phyloP scores from a whole-genome alignment of 345 rosid genomes.

The Gossypium anomalum region DNA sequence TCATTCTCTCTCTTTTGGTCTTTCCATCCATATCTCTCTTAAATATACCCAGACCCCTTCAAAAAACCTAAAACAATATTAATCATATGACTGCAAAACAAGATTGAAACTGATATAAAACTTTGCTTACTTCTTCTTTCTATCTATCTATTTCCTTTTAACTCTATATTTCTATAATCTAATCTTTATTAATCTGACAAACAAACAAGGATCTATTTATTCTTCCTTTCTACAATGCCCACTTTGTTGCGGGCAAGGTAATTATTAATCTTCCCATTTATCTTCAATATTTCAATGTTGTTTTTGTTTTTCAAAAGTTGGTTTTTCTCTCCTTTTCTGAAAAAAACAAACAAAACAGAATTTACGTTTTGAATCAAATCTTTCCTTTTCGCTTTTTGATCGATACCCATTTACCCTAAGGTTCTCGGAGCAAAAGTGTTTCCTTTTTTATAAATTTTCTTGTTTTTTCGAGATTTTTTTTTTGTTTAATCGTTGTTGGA shows the following conservation, averaged over 20 bases:
- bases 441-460: not conserved
- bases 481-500: not conserved
- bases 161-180: not conserved
- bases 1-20: not conserved
- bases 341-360: not conserved
- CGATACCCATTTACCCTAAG: constrained; percentile 32
- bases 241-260: constrained; percentile 42
- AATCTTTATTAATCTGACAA: constrained; percentile 7
- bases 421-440: constrained; percentile 14
- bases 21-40: not conserved
- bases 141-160: not conserved
- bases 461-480: not conserved
- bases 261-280: constrained; percentile 15
- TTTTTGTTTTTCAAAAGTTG: not conserved
- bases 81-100: no score
- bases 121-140: not conserved
- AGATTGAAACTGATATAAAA: not conserved
- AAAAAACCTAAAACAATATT: no score
- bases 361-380: constrained; percentile 21
- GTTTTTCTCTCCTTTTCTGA: not conserved
- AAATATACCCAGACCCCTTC: not conserved
- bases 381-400: constrained; percentile 28
- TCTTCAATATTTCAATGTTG: not conserved
- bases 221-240: constrained; percentile 37
- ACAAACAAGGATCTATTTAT: constrained; percentile 19